Evolutionary conservation across 2,329 filamentous ascomycete genomes (phyloP), one percentile per base, ranked within the genome.

Genomic region (Talaromyces sp.): DNA sequence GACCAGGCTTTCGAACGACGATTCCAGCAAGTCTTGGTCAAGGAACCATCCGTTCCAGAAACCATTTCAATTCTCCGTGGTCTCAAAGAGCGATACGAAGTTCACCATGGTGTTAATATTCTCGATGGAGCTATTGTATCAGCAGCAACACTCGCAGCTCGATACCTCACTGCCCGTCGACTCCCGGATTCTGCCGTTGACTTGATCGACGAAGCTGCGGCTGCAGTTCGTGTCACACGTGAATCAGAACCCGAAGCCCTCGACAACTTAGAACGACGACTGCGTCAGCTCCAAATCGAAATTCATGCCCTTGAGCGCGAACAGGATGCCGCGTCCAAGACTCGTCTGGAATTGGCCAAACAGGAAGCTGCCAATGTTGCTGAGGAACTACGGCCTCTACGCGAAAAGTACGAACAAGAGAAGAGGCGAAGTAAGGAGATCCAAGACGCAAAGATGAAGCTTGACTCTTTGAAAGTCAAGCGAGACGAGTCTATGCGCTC

Each of bases 31-130:
- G 95, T 99, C 45, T 80, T 99, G 52, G 94, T 98, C 77, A 97
- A 97, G 81, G 95, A 99, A 76, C 95, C 95, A 2, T 85, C 87
- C 6, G 89, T 98, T 58, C 79, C 87, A 1, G 95, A 99, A 80
- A 98, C 95, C 15, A 87, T 99, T 68, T 99, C 95, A 25, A 99
- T 99, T 73, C 89, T 99, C n/a, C 92, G 95, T 84, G 95, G 95
- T 75, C 83, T 99, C 68, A 99, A 98, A 83, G 94, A 98, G 78
- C 92, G 93, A 77, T 99, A 98, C 80, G 95, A 99, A 81, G 92
- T 96, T 59, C 95, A 99, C 79, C 95, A 99, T 78, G 93, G 94
- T 84, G 95, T 99, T 73, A 98, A 89, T 70, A 99, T 99, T 70
- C 88, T 94, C 50, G 95, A 99, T 74, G 92, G 89, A 73, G 95